These are phyloP conservation scores for Nannochloris sp. DNA, from an alignment of 139 green algal species.

Conservation along the genomic window DNA sequence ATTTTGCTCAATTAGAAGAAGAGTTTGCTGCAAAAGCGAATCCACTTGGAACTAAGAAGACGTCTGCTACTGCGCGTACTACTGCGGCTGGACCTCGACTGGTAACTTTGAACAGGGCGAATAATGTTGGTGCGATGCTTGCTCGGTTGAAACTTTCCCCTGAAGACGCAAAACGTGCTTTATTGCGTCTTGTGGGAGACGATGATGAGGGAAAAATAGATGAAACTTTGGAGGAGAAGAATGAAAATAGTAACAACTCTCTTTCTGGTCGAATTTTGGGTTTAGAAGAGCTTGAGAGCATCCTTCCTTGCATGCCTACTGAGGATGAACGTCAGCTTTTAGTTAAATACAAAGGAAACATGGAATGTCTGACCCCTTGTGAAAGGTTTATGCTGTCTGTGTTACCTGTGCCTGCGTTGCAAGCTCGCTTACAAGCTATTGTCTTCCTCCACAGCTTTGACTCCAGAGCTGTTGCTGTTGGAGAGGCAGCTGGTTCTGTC, in stretches of 20 bases:
- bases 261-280: background rate
- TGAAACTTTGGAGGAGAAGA: too few relatives aligned
- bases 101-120: conserved; percentile 20
- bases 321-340: background rate
- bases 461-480: background rate
- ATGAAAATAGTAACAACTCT: too few relatives aligned
- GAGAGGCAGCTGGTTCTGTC: background rate
- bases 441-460: background rate
- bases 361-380: background rate
- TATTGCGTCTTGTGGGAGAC: background rate
- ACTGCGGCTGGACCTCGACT: conserved; percentile 4
- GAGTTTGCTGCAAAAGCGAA: conserved; percentile 33
- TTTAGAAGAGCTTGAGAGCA: background rate
- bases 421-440: conserved; percentile 16
- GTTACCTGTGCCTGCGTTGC: conserved; percentile 15
- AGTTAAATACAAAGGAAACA: background rate
- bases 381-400: conserved; percentile 5
- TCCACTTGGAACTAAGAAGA: background rate
- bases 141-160: conserved; percentile 24
- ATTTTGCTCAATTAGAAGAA: conserved; percentile 30
- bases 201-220: background rate
- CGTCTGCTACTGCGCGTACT: too few relatives aligned
- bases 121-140: conserved; percentile 34
- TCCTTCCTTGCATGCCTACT: background rate
- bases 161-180: conserved; percentile 1